Evolutionary conservation across 148 eudicot species (phyloP).

Genomic region (Fagopyrum tataricum): DNA sequence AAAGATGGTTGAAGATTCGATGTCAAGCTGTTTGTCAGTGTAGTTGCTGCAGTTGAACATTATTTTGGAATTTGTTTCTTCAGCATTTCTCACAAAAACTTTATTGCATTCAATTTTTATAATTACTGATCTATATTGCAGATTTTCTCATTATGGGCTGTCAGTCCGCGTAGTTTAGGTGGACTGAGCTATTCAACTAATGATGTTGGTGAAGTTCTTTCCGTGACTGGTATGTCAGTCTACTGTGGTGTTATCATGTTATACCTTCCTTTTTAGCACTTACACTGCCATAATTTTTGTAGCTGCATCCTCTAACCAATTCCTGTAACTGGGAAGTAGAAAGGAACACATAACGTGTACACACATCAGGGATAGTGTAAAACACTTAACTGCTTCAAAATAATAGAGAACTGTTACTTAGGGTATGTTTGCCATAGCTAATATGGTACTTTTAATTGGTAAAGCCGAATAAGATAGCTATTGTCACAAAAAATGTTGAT

Average conservation of each 20-base stretch:
- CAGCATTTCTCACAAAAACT: not conserved
- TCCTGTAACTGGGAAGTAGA: not conserved
- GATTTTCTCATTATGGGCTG: slow-evolving; percentile 70
- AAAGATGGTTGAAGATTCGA: too few relatives aligned
- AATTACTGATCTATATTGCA: slow-evolving; percentile 9
- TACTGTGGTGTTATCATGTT: not conserved
- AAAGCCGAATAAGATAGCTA: not conserved
- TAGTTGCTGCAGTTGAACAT: not conserved
- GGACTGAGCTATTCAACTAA: slow-evolving; percentile 56
- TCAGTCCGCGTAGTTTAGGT: slow-evolving; percentile 45
- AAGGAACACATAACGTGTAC: not conserved
- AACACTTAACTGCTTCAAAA: not conserved
- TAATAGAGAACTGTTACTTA: not conserved
- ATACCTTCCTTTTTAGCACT: not conserved
- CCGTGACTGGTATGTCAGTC: slow-evolving; percentile 34
- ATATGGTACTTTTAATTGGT: not conserved
- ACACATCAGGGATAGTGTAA: not conserved
- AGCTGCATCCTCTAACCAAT: not conserved
- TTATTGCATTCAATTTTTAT: not conserved
- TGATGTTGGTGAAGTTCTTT: slow-evolving; percentile 46
- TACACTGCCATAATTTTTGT: not conserved
- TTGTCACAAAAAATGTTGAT: too few relatives aligned
- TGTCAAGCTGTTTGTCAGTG: not conserved
- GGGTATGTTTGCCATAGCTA: not conserved
- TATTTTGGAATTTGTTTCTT: not conserved